These are phyloP conservation scores for Carex sylvatica DNA, from an alignment of 202 grass and related monocot species.

Conservation along the genomic window DNA sequence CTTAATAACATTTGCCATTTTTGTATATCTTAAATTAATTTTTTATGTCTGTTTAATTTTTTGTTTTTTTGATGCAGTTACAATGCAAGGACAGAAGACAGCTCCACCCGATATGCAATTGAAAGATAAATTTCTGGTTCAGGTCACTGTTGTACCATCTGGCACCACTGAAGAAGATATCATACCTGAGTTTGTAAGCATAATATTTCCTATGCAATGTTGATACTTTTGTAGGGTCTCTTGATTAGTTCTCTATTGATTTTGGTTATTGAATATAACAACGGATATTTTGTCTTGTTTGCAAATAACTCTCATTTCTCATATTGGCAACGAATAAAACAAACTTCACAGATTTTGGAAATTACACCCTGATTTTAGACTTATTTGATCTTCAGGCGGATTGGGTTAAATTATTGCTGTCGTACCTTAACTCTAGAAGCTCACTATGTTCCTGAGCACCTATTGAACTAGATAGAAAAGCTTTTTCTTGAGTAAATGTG, in stretches of 20 bases:
- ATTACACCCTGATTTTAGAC: background rate
- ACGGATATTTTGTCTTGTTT: background rate
- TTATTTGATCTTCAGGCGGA: background rate
- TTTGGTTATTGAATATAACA: constrained; percentile 8
- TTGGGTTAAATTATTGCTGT: background rate
- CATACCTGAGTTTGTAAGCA: constrained; percentile 82
- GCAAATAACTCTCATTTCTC: background rate
- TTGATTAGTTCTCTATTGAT: background rate
- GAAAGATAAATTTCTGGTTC: constrained; percentile 98
- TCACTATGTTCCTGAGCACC: background rate
- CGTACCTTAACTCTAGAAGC: background rate
- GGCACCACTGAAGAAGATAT: constrained; percentile 84
- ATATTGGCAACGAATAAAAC: background rate
- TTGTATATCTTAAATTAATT: constrained; percentile 2
- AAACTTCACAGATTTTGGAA: background rate
- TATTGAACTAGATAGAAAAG: background rate
- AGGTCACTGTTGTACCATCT: constrained; percentile 75
- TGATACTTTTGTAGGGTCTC: background rate
- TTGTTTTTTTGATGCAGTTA: constrained; percentile 53
- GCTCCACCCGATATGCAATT: constrained; percentile 96
- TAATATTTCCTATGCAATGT: background rate
- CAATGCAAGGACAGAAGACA: constrained; percentile 82
- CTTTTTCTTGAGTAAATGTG: background rate
- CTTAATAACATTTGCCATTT: background rate
- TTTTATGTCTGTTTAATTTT: constrained; percentile 18